Conservation (phyloP, 1,284 basidiomycete genomes). For the Apiotrichum porosum region DNA sequence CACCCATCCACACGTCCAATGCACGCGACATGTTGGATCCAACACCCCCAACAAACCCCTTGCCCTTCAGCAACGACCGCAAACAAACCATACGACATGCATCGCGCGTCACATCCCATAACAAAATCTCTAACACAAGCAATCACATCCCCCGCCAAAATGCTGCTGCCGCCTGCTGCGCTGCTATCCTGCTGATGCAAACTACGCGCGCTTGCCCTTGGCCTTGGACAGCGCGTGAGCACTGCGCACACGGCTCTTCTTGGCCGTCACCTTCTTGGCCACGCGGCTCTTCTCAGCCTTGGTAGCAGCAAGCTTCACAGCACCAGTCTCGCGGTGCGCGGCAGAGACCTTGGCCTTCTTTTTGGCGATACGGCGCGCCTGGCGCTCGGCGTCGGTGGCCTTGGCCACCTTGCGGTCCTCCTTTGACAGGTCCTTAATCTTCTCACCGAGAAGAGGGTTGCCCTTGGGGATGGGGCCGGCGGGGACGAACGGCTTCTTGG, state of each 20-base stretch:
- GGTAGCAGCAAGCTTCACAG: slow-evolving; percentile 32
- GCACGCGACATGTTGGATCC: too few relatives aligned
- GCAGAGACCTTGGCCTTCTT: slow-evolving; percentile 57
- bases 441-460: slow-evolving; percentile 70
- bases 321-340: slow-evolving; percentile 57
- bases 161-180: too few relatives aligned
- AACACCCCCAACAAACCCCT: too few relatives aligned
- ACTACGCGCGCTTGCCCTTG: slow-evolving; percentile 45
- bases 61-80: too few relatives aligned
- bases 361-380: slow-evolving; percentile 79
- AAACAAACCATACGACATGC: too few relatives aligned
- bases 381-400: slow-evolving; percentile 66
- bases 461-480: slow-evolving; percentile 58
- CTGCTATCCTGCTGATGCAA: too few relatives aligned
- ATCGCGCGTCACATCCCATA: too few relatives aligned
- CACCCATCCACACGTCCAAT: too few relatives aligned
- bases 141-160: too few relatives aligned
- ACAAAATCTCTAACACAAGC: too few relatives aligned
- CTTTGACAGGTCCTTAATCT: slow-evolving; percentile 70
- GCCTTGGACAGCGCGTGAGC: slow-evolving; percentile 43
- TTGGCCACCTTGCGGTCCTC: slow-evolving; percentile 79
- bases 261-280: slow-evolving; percentile 38
- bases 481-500: slow-evolving; percentile 2
- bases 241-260: slow-evolving; percentile 45
- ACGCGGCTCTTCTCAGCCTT: slow-evolving; percentile 28